These are phyloP conservation scores for Rubroboletus pulcherrimus DNA, from an alignment of 768 basidiomycete species.

Conservation along the genomic window DNA sequence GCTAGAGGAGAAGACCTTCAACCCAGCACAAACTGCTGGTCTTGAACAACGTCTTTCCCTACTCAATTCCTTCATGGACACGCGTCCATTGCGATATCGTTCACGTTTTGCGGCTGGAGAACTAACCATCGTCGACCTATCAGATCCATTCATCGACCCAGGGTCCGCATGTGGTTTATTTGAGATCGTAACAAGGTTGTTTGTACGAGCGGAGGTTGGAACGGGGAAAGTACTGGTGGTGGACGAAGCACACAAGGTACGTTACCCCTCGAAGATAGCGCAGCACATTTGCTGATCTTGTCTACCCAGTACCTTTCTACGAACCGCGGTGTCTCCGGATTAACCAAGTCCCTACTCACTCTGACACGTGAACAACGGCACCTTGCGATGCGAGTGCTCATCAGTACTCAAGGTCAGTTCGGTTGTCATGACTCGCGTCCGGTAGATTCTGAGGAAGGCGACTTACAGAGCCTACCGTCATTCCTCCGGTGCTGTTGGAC, in stretches of 20 bases:
- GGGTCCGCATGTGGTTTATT: conserved; percentile 61
- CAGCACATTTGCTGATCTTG: neutral
- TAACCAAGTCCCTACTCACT: conserved; percentile 52
- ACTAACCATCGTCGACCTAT: conserved; percentile 62
- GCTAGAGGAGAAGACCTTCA: conserved; percentile 47
- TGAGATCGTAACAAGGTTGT: conserved; percentile 59
- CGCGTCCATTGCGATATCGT: neutral
- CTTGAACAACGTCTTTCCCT: conserved; percentile 59
- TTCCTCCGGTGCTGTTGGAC: conserved; percentile 60
- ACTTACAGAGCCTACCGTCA: conserved; percentile 58
- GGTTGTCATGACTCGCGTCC: neutral
- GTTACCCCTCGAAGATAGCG: neutral
- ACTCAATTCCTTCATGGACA: conserved; percentile 50
- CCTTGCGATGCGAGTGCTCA: conserved; percentile 64
- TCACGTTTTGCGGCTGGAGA: conserved; percentile 50
- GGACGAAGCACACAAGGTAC: conserved; percentile 70
- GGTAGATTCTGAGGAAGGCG: neutral
- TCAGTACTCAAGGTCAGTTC: conserved; percentile 63
- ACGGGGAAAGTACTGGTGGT: conserved; percentile 65
- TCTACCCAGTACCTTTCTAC: conserved; percentile 49
- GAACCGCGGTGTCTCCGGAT: conserved; percentile 40
- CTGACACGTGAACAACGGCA: conserved; percentile 67
- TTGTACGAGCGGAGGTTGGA: conserved; percentile 51
- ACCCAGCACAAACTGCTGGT: conserved; percentile 48
- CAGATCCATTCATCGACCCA: conserved; percentile 66